phyloP scores from a whole-genome alignment of 1,284 basidiomycete genomes.

The Rhodotorula glutinis region DNA sequence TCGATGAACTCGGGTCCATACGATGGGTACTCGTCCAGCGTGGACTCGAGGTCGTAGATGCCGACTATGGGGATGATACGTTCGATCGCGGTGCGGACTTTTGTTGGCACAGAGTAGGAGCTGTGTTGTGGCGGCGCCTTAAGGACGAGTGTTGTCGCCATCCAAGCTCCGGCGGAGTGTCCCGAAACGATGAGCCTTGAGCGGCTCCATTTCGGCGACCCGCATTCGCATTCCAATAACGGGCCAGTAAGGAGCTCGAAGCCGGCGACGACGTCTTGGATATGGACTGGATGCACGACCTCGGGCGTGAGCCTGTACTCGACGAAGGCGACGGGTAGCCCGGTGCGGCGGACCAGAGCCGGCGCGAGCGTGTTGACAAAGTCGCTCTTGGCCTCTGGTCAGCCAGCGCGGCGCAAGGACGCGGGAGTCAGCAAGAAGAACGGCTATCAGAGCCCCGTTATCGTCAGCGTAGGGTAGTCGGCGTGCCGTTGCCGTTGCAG shows the following conservation, averaged over 20 bases:
- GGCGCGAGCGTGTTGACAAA: constrained; percentile 19
- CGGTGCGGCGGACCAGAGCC: constrained; percentile 10
- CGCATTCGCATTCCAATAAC: constrained; percentile 11
- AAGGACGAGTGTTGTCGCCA: constrained; percentile 18
- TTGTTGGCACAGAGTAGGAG: constrained; percentile 10
- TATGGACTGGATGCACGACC: constrained; percentile 24
- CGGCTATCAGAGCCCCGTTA: too few relatives aligned
- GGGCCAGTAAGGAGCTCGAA: constrained; percentile 14
- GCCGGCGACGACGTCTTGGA: constrained; percentile 25
- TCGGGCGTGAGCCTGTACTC: constrained; percentile 33
- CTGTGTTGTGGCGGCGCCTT: not conserved
- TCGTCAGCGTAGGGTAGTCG: too few relatives aligned
- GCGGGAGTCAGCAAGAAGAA: too few relatives aligned
- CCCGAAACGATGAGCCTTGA: constrained; percentile 15
- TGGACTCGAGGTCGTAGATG: constrained; percentile 26
- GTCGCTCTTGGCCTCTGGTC: constrained; percentile 27
- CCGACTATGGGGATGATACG: constrained; percentile 25
- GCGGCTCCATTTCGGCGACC: constrained; percentile 19
- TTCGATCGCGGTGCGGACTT: constrained; percentile 13
- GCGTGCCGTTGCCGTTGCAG: too few relatives aligned
- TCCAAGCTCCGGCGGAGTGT: constrained; percentile 36
- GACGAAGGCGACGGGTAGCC: constrained; percentile 24
- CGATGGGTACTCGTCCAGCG: constrained; percentile 29
- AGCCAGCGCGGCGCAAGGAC: too few relatives aligned
- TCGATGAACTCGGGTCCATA: constrained; percentile 27